phyloP scores from a whole-genome alignment of 352 stramenopile species.

The Globisporangium middletonii region DNA sequence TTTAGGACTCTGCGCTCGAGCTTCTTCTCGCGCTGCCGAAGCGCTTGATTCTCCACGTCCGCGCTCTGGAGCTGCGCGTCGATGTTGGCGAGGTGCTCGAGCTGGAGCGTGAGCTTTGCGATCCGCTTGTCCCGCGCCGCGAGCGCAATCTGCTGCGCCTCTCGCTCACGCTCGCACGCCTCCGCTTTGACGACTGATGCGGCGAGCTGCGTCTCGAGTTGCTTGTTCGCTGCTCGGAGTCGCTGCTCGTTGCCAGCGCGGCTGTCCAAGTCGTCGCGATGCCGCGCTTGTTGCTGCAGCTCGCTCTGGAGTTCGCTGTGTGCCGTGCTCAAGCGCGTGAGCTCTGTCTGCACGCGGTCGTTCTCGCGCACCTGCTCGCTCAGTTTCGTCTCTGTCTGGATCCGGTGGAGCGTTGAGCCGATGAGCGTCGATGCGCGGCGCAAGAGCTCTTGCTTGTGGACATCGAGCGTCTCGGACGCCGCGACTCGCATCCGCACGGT shows the following conservation, averaged over 20 bases:
- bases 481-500: conserved; percentile 2
- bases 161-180: background rate
- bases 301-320: conserved; percentile 3
- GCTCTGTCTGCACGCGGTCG: conserved; percentile 1
- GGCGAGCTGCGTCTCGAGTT: conserved; percentile 3
- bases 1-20: conserved; percentile 30
- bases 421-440: conserved; percentile 2
- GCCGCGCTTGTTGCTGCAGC: conserved; percentile 6
- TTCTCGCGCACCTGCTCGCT: background rate
- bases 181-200: background rate
- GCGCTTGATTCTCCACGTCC: conserved; percentile 11
- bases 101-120: conserved; percentile 5
- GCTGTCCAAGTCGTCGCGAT: background rate
- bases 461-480: background rate
- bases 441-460: conserved; percentile 8
- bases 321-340: background rate
- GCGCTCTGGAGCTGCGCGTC: conserved; percentile 17
- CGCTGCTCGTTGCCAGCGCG: conserved; percentile 3
- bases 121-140: conserved; percentile 5
- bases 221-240: conserved; percentile 2
- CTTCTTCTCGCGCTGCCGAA: conserved; percentile 8
- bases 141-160: conserved; percentile 3
- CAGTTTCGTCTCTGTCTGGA: conserved; percentile 3
- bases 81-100: conserved; percentile 17
- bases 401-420: conserved; percentile 1